These are phyloP conservation scores for Mallotus repandus DNA, from an alignment of 441 rosid species.

Conservation along the genomic window DNA sequence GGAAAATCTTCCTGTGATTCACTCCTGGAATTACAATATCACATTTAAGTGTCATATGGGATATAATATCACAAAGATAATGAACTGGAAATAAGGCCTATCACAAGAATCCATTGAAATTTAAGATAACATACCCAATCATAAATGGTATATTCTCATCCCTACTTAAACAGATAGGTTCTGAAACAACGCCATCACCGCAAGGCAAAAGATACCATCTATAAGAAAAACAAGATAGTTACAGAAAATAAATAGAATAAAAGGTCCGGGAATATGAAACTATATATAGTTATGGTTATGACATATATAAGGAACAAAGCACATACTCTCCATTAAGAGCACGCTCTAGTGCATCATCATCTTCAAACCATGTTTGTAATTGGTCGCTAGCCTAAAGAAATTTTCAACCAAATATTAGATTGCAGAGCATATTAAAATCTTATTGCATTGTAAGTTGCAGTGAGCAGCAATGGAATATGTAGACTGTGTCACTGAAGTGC, in stretches of 20 bases:
- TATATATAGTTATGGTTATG: slow-evolving; percentile 3
- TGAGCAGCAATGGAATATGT: neutral
- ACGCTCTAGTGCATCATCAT: slow-evolving; percentile 80
- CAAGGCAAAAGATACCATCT: slow-evolving; percentile 81
- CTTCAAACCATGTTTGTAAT: slow-evolving; percentile 69
- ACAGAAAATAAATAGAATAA: neutral
- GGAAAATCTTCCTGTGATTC: slow-evolving; percentile 48
- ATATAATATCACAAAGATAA: neutral
- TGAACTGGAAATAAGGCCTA: neutral
- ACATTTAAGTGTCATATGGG: neutral
- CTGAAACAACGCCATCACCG: slow-evolving; percentile 42
- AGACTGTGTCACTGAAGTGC: slow-evolving; percentile 11
- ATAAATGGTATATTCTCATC: slow-evolving; percentile 59
- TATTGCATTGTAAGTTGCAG: neutral
- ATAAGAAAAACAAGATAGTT: slow-evolving; percentile 16
- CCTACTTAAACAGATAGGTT: slow-evolving; percentile 51
- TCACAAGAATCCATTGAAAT: neutral
- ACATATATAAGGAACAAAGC: neutral
- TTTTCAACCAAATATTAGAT: slow-evolving; percentile 19
- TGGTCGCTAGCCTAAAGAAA: slow-evolving; percentile 67
- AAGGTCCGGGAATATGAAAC: neutral
- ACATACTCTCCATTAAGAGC: slow-evolving; percentile 81
- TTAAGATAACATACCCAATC: slow-evolving; percentile 54
- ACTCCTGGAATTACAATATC: slow-evolving; percentile 46
- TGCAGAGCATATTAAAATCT: neutral